Conservation (phyloP, 768 basidiomycete species). For the Suillus americanus region DNA sequence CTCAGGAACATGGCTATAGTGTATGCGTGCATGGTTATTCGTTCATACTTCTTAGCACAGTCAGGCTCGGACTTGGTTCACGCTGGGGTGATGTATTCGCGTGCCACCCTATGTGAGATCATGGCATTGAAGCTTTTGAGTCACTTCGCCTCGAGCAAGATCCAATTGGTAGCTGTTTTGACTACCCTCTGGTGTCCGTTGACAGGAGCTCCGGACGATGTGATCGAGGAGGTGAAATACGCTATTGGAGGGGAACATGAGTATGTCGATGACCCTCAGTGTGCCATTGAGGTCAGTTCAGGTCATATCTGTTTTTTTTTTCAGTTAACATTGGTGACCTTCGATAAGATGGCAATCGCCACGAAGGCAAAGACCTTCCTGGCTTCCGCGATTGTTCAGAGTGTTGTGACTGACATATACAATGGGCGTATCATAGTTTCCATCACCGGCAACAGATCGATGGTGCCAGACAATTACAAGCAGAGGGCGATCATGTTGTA, state of each 20-base stretch:
- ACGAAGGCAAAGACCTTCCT: conserved; percentile 85
- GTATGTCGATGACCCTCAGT: conserved; percentile 63
- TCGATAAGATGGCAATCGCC: conserved; percentile 77
- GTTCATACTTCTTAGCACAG: conserved; percentile 74
- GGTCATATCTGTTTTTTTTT: neutral
- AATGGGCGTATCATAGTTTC: conserved; percentile 75
- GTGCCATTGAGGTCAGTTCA: conserved; percentile 77
- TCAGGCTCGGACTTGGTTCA: conserved; percentile 74
- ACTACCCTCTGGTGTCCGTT: conserved; percentile 86
- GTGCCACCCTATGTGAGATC: conserved; percentile 84
- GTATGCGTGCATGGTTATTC: conserved; percentile 75
- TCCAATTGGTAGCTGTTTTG: conserved; percentile 75
- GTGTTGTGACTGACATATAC: conserved; percentile 86
- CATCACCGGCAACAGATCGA: conserved; percentile 59
- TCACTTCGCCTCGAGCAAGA: conserved; percentile 68
- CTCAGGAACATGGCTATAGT: conserved; percentile 74
- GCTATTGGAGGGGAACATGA: conserved; percentile 58
- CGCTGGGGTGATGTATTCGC: conserved; percentile 65
- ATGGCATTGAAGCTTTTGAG: conserved; percentile 85
- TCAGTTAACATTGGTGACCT: neutral
- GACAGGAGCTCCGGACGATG: conserved; percentile 65
- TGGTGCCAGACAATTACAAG: conserved; percentile 91
- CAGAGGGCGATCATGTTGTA: conserved; percentile 72
- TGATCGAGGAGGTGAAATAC: conserved; percentile 66
- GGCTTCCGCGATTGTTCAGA: conserved; percentile 80